Evolutionary conservation across 1,284 basidiomycete species (phyloP).

Genomic region (Cutaneotrichosporon dermatis): DNA sequence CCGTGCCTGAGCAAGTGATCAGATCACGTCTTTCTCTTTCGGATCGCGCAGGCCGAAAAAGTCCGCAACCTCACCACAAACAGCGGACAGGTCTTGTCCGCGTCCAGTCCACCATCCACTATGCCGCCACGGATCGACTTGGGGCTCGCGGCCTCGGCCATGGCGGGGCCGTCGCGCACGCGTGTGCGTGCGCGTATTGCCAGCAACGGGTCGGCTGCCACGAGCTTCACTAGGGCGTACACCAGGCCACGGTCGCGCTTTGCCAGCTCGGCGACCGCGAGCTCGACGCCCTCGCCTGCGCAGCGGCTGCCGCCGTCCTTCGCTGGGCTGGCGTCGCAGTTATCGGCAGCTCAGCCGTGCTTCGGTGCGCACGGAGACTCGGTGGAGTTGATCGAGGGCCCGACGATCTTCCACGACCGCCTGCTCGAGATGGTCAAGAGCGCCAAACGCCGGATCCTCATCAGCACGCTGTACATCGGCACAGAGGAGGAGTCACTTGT

Average conservation of each 20-base stretch:
- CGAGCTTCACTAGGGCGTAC: too few species aligned
- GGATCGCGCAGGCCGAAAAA: constrained; percentile 10
- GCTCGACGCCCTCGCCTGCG: not conserved
- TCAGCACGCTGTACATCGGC: constrained; percentile 81
- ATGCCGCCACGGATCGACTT: not conserved
- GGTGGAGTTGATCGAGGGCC: constrained; percentile 47
- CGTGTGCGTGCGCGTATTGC: not conserved
- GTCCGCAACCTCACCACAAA: not conserved
- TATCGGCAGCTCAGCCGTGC: constrained; percentile 43
- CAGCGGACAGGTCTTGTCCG: not conserved
- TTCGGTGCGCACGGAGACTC: constrained; percentile 40
- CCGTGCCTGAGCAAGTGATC: not conserved
- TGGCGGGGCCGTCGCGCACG: not conserved
- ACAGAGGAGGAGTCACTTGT: constrained; percentile 64
- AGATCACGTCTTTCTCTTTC: not conserved
- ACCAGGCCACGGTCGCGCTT: too few species aligned
- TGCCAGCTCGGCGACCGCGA: too few species aligned
- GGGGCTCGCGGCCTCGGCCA: not conserved
- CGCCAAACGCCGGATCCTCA: constrained; percentile 71
- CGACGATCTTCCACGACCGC: constrained; percentile 49
- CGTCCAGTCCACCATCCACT: not conserved
- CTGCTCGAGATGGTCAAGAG: constrained; percentile 61
- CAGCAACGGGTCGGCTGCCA: too few species aligned
- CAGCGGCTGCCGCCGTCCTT: constrained; percentile 23
- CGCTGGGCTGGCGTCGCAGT: constrained; percentile 22